Evolutionary conservation across 176 grass and related monocot genomes (phyloP).

Genomic region (Ensete glaucum): DNA sequence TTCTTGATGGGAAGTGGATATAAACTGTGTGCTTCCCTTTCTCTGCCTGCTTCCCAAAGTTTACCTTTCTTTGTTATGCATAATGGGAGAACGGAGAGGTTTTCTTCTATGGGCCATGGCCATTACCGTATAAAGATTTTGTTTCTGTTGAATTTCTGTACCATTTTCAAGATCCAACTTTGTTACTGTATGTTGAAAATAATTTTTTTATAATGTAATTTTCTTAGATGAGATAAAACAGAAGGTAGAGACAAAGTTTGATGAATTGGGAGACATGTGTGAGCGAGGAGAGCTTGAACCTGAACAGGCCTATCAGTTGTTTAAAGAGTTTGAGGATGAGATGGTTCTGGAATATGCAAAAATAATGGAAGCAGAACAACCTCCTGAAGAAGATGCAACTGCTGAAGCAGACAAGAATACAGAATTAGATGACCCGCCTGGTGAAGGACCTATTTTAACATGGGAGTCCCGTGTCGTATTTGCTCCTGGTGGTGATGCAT

Average conservation of each 20-base stretch:
- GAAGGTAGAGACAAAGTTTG: conserved; percentile 73
- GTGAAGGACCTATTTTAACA: conserved; percentile 72
- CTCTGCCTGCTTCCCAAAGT: too few relatives aligned
- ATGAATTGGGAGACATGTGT: conserved; percentile 74
- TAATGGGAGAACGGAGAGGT: too few relatives aligned
- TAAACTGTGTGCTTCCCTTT: too few relatives aligned
- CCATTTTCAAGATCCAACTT: too few relatives aligned
- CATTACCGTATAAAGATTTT: too few relatives aligned
- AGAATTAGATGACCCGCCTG: conserved; percentile 74
- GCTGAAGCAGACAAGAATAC: conserved; percentile 31
- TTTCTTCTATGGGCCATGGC: too few relatives aligned
- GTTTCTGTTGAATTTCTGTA: too few relatives aligned
- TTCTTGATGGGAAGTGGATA: too few relatives aligned
- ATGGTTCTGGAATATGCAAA: conserved; percentile 50
- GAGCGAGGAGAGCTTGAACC: conserved; percentile 74
- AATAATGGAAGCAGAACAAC: conserved; percentile 45
- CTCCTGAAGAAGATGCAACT: conserved; percentile 34
- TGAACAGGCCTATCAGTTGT: conserved; percentile 71
- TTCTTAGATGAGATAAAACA: conserved; percentile 81
- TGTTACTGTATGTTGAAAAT: too few relatives aligned
- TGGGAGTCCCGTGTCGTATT: conserved; percentile 89
- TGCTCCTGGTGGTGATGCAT: conserved; percentile 75
- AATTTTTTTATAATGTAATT: not conserved
- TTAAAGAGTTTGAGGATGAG: conserved; percentile 86
- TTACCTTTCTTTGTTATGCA: too few relatives aligned